Percentiles rank a stretch among this genome's conserved stretches.
Conservation (phyloP, 176 grass and related monocot species). For the Hordeum vulgare region DNA sequence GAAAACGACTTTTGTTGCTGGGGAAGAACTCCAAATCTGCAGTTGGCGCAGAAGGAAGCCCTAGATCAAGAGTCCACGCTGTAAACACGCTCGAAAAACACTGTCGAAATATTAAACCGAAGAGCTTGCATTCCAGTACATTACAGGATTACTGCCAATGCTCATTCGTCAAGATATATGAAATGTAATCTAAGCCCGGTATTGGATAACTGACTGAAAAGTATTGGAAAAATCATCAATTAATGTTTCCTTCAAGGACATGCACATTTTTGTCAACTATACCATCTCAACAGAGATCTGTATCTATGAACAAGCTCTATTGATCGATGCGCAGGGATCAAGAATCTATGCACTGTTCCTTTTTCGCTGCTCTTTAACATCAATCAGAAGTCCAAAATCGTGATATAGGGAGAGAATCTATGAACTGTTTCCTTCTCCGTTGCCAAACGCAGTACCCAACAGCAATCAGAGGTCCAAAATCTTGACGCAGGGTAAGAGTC, state of each 20-base stretch:
- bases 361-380: background rate
- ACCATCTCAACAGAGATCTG: background rate
- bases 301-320: slow-evolving; percentile 36
- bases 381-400: background rate
- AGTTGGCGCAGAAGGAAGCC: too few relatives aligned
- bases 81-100: background rate
- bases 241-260: background rate
- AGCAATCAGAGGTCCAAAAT: background rate
- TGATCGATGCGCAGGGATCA: background rate
- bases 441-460: slow-evolving; percentile 44
- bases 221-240: background rate
- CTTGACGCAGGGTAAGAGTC: background rate
- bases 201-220: background rate
- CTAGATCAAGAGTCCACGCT: too few relatives aligned
- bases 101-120: too few relatives aligned
- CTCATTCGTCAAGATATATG: background rate
- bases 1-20: too few relatives aligned
- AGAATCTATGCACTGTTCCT: background rate
- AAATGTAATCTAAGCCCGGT: background rate
- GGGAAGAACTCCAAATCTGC: too few relatives aligned
- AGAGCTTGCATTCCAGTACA: background rate
- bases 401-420: slow-evolving; percentile 17
- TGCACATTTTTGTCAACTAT: background rate
- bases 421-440: background rate
- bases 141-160: background rate